These are phyloP conservation scores for Hypholoma fasciculare DNA, from an alignment of 768 basidiomycete species.

Conservation along the genomic window DNA sequence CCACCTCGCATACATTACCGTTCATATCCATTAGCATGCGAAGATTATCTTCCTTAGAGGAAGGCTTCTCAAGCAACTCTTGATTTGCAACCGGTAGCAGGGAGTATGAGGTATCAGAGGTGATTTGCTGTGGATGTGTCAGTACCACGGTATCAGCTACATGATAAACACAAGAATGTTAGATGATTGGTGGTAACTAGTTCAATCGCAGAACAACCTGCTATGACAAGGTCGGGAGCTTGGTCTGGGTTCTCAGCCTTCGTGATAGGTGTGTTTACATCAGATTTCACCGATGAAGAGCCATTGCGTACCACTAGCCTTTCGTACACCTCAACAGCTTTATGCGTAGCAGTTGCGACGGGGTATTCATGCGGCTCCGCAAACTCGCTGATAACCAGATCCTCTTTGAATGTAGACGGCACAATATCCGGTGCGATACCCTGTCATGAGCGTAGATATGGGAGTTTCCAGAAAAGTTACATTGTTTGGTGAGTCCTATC, in stretches of 20 bases:
- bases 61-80: slow-evolving; percentile 89
- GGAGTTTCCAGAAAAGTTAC: background rate
- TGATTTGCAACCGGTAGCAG: slow-evolving; percentile 53
- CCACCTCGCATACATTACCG: slow-evolving; percentile 85
- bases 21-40: slow-evolving; percentile 89
- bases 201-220: slow-evolving; percentile 44
- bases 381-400: slow-evolving; percentile 67
- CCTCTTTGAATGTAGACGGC: slow-evolving; percentile 68
- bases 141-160: slow-evolving; percentile 96
- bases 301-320: slow-evolving; percentile 42
- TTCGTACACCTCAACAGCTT: slow-evolving; percentile 38
- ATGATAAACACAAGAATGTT: slow-evolving; percentile 46
- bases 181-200: slow-evolving; percentile 62
- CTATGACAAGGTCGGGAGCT: slow-evolving; percentile 53
- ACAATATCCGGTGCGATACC: slow-evolving; percentile 43
- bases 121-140: slow-evolving; percentile 65
- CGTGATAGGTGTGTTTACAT: slow-evolving; percentile 75
- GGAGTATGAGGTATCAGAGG: slow-evolving; percentile 55
- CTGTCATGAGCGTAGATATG: slow-evolving; percentile 19
- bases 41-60: slow-evolving; percentile 74
- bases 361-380: slow-evolving; percentile 50
- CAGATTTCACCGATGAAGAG: slow-evolving; percentile 36
- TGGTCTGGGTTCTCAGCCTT: slow-evolving; percentile 34
- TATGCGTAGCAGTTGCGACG: slow-evolving; percentile 38
- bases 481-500: background rate